Evolutionary conservation across 192 early-diverging fungal genomes (phyloP).

Genomic region (Entomortierella beljakovae): DNA sequence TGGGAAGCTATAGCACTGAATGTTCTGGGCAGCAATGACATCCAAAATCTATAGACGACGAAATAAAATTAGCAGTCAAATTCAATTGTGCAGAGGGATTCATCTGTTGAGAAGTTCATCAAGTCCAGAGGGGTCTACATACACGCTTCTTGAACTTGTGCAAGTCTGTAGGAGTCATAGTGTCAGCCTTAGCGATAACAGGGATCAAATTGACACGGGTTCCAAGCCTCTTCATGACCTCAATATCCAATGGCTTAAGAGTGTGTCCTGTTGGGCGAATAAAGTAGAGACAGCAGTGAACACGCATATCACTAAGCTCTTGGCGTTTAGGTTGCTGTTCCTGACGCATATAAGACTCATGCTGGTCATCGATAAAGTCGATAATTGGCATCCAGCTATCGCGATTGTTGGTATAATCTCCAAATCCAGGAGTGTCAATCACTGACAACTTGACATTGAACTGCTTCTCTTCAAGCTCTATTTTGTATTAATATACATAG

Average conservation of each 20-base stretch:
- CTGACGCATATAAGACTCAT: conserved; percentile 93
- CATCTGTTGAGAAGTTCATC: conserved; percentile 1
- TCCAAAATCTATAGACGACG: conserved; percentile 77
- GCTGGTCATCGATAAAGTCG: conserved; percentile 99
- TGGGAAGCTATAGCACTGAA: conserved; percentile 91
- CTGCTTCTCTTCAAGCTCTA: conserved; percentile 97
- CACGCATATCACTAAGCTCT: conserved; percentile 92
- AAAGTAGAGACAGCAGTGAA: conserved; percentile 99
- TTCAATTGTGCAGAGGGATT: neutral
- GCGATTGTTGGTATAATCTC: conserved; percentile 92
- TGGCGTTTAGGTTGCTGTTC: conserved; percentile 90
- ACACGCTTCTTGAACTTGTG: conserved; percentile 96
- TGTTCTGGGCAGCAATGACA: conserved; percentile 91
- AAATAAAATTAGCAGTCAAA: conserved; percentile 1
- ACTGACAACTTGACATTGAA: conserved; percentile 97
- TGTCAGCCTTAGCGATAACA: conserved; percentile 98
- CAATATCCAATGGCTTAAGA: conserved; percentile 92
- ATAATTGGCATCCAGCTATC: conserved; percentile 99
- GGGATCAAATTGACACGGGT: conserved; percentile 98
- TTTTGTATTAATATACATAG: neutral
- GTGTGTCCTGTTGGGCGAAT: conserved; percentile 98
- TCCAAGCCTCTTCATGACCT: conserved; percentile 97
- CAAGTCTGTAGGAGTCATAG: conserved; percentile 91
- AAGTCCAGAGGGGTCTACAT: conserved; percentile 22
- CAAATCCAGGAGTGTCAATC: conserved; percentile 92